Evolutionary conservation across 2,329 filamentous ascomycete genomes (phyloP), one percentile per base, ranked within the genome.

Genomic region (Ilyonectria destructans): DNA sequence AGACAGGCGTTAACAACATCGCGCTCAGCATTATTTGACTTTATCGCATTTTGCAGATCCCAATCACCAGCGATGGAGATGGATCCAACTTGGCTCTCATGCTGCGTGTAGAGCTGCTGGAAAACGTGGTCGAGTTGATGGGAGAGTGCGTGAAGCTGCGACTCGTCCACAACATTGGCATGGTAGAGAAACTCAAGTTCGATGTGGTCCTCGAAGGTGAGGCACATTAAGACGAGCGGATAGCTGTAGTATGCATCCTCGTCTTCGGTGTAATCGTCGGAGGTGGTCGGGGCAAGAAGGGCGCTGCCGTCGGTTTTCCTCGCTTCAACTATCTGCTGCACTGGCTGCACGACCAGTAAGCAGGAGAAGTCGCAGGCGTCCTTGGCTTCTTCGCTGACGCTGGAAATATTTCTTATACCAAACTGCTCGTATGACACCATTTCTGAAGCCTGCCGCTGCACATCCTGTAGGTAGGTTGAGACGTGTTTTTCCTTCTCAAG

Each of bases 391-490:
- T 58, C 19, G 21, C 62, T 61, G 1, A 71, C 29, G 21, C 60
- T 69, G 23, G 69, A 67, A 45, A 77, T 77, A 8, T 69, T 65
- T 10, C 65, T 65, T 7, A 73, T 35, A 4, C 71, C 71, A 12
- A 54, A 60, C 15, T 73, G 69, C 35, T 71, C 67, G 26, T 54
- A 65, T 5, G 67, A 4, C 6, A 68, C 65, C 67, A 71, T 67
- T 3, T 67, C 67, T 9, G 58, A 45, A 6, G 67, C 56, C 19
- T 66, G 40, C 1, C 51, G 19, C 26, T 77, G 73, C 0, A 74
- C 52, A 1, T 74, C 71, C 19, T 84, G 75, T 15, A 90, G 76
- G 63, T 83, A 86, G 21, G 84, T 75, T 0, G 71, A 69, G 9
- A 84, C 75, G 4, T 29, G 35, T 6, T 49, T n/a, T 4, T 59